A percentile compares a stretch with the other conserved stretches of the same genome.
Conservation (phyloP, 129 eudicot species). For the Escallonia rubra region DNA sequence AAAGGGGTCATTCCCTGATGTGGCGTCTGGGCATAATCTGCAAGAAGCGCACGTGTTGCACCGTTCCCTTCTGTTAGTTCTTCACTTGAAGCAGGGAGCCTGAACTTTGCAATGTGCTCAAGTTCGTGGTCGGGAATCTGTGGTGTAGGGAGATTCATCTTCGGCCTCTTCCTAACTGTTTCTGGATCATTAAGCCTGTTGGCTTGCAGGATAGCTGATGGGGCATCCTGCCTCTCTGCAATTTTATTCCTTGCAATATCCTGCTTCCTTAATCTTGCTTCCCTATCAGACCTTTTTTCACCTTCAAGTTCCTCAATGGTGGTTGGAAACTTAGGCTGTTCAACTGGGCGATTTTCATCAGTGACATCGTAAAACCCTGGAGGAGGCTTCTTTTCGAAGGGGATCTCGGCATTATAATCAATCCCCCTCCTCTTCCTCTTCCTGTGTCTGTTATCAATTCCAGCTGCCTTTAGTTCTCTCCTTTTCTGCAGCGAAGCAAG, state of each 20-base stretch:
- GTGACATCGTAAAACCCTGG: slow-evolving; percentile 88
- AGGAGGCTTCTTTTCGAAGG: slow-evolving; percentile 96
- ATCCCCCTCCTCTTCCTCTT: slow-evolving; percentile 91
- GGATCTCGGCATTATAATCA: slow-evolving; percentile 94
- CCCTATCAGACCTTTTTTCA: slow-evolving; percentile 81
- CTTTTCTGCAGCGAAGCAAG: slow-evolving; percentile 98
- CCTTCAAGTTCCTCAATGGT: slow-evolving; percentile 95
- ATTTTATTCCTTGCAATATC: slow-evolving; percentile 92
- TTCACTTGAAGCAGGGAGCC: slow-evolving; percentile 83
- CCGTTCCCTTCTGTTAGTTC: slow-evolving; percentile 84
- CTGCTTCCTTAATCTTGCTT: slow-evolving; percentile 85
- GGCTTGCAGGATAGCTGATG: slow-evolving; percentile 84
- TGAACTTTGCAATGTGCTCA: slow-evolving; percentile 87
- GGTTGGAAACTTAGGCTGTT: slow-evolving; percentile 78
- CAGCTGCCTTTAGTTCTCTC: slow-evolving; percentile 98
- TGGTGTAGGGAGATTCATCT: slow-evolving; percentile 92
- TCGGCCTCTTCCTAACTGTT: slow-evolving; percentile 80
- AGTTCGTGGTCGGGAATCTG: slow-evolving; percentile 93
- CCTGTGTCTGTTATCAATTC: slow-evolving; percentile 70
- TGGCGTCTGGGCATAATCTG: slow-evolving; percentile 88
- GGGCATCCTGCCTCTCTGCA: slow-evolving; percentile 92
- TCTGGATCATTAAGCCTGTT: slow-evolving; percentile 97
- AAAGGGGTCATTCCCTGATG: slow-evolving; percentile 82
- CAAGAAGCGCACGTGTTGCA: slow-evolving; percentile 89
- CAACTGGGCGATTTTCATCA: slow-evolving; percentile 74